Conservation (phyloP, 1,284 basidiomycete species). For the Papiliotrema flavescens region DNA sequence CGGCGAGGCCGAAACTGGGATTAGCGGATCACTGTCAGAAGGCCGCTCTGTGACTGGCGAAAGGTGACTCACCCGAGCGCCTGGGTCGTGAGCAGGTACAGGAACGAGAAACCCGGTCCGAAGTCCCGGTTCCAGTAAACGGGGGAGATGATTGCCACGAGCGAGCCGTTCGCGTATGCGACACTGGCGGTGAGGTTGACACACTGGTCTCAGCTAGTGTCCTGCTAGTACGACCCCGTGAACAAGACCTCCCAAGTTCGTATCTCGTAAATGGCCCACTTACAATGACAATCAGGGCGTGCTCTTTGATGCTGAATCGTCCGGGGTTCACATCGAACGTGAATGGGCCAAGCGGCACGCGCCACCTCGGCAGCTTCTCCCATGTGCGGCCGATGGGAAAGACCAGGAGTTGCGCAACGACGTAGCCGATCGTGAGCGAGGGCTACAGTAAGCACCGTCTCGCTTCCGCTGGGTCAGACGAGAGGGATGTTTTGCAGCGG, state of each 20-base stretch:
- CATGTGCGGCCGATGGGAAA: conserved; percentile 24
- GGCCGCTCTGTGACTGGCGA: not conserved
- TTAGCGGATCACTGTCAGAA: not conserved
- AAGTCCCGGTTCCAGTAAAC: conserved; percentile 53
- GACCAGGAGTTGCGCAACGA: conserved; percentile 28
- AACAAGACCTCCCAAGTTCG: too few species aligned
- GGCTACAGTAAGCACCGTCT: conserved; percentile 12
- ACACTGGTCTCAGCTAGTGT: conserved; percentile 60
- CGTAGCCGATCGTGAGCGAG: conserved; percentile 23
- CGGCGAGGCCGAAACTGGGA: conserved; percentile 49
- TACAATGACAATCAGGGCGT: conserved; percentile 77
- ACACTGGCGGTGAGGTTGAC: conserved; percentile 72
- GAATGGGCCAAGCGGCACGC: conserved; percentile 46
- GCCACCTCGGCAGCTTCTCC: conserved; percentile 17
- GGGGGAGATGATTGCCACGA: conserved; percentile 45
- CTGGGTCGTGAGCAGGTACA: conserved; percentile 80
- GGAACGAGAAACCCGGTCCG: conserved; percentile 65
- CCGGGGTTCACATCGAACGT: conserved; percentile 88
- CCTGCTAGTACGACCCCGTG: too few species aligned
- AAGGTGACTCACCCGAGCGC: conserved; percentile 59
- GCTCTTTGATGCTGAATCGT: conserved; percentile 89
- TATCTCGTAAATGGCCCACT: too few species aligned
- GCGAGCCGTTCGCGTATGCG: conserved; percentile 58
- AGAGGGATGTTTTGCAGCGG: too few species aligned
- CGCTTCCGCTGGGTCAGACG: too few species aligned